A percentile compares a stretch with the other conserved stretches of the same genome.
phyloP scores from a whole-genome alignment of 805 yeast genomes.

The Millerozyma acaciae region DNA sequence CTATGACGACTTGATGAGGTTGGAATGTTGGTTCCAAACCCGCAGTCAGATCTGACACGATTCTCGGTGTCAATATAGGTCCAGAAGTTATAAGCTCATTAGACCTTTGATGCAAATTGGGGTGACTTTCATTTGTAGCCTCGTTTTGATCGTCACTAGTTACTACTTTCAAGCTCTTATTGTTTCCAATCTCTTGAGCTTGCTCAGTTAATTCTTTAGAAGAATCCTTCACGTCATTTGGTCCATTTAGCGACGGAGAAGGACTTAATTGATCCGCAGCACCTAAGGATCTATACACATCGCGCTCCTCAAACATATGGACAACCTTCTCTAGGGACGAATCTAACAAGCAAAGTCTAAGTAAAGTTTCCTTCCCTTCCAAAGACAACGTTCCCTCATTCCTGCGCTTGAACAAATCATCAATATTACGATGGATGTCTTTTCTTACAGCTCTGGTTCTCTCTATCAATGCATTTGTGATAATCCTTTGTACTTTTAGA shows the following conservation, averaged over 20 bases:
- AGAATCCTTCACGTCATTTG: background rate
- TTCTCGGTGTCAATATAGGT: conserved; percentile 48
- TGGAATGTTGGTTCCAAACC: conserved; percentile 28
- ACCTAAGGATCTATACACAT: conserved; percentile 5
- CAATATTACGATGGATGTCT: conserved; percentile 51
- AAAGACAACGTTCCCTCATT: conserved; percentile 44
- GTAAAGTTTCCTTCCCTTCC: conserved; percentile 52
- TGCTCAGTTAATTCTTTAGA: background rate
- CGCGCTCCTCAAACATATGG: conserved; percentile 45
- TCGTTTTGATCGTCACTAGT: background rate
- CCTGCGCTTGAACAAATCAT: conserved; percentile 44
- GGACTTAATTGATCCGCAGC: background rate
- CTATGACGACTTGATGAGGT: conserved; percentile 74
- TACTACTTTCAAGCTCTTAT: background rate
- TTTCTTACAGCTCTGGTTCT: conserved; percentile 47
- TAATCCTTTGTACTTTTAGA: conserved; percentile 38
- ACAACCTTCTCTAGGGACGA: conserved; percentile 51
- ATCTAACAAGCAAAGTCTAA: conserved; percentile 52
- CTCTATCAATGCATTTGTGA: conserved; percentile 48
- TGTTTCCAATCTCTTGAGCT: background rate
- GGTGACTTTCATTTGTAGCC: conserved; percentile 8
- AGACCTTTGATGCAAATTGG: conserved; percentile 45
- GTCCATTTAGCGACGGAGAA: conserved; percentile 1
- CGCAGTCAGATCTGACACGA: conserved; percentile 14
- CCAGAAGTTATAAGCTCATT: conserved; percentile 50